phyloP scores from a whole-genome alignment of 164 flowering plant genomes.

The Cinnamomum micranthum region DNA sequence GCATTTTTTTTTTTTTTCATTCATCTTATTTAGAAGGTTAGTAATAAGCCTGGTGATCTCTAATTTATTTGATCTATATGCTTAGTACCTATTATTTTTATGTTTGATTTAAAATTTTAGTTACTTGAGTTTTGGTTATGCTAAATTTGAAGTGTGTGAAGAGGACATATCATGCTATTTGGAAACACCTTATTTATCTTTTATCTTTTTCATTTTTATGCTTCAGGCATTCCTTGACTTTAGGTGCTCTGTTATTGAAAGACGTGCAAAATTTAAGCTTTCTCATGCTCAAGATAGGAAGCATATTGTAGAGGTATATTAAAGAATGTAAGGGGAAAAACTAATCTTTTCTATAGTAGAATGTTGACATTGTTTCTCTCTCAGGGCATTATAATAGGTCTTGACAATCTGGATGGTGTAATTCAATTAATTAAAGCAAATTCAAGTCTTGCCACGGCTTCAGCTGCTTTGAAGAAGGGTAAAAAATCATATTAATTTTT shows the following conservation, averaged over 20 bases:
- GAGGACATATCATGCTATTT: not conserved
- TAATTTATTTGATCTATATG: too few relatives aligned
- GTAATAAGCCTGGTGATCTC: too few relatives aligned
- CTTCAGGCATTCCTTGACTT: constrained; percentile 88
- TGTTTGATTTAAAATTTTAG: not conserved
- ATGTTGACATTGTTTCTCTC: not conserved
- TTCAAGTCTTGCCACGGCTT: constrained; percentile 65
- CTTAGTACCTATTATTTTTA: too few relatives aligned
- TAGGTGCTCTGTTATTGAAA: constrained; percentile 88
- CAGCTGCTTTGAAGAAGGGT: constrained; percentile 62
- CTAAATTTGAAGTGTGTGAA: not conserved
- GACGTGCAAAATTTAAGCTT: constrained; percentile 82
- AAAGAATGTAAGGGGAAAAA: not conserved
- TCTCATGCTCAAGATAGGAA: constrained; percentile 73
- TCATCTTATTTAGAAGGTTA: too few relatives aligned
- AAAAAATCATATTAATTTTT: constrained; percentile 3
- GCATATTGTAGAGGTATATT: constrained; percentile 78
- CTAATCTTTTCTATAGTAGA: not conserved
- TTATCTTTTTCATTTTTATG: constrained; percentile 2
- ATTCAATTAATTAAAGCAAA: constrained; percentile 64
- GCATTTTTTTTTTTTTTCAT: too few relatives aligned
- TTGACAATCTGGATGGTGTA: constrained; percentile 82
- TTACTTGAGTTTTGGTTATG: not conserved
- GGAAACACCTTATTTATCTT: not conserved
- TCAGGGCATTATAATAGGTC: constrained; percentile 83